phyloP scores from a whole-genome alignment of 345 rosid genomes.

The Ceriops zippeliana region DNA sequence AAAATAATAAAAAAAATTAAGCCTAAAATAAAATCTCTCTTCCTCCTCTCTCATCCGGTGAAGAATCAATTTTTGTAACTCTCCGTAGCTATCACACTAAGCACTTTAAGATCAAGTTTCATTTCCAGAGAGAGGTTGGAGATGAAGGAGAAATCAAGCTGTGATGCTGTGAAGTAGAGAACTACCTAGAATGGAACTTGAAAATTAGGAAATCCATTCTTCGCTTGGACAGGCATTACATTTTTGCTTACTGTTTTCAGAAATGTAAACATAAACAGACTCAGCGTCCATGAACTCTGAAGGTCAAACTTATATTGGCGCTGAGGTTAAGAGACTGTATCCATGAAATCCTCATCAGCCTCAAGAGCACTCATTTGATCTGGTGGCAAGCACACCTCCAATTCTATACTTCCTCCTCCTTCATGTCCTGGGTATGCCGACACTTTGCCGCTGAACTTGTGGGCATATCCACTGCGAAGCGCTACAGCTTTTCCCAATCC shows the following conservation, averaged over 20 bases:
- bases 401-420: slow-evolving; percentile 65
- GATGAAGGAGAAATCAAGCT: not conserved
- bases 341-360: slow-evolving; percentile 48
- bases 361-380: slow-evolving; percentile 57
- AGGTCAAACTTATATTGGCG: too few relatives aligned
- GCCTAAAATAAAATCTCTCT: too few relatives aligned
- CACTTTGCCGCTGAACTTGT: slow-evolving; percentile 75
- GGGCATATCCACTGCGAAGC: slow-evolving; percentile 62
- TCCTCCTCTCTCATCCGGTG: too few relatives aligned
- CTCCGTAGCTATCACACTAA: too few relatives aligned
- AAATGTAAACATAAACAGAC: too few relatives aligned
- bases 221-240: too few relatives aligned
- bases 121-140: not conserved
- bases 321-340: slow-evolving; percentile 23
- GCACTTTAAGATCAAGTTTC: not conserved
- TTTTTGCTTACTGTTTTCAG: too few relatives aligned
- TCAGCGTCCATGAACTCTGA: too few relatives aligned
- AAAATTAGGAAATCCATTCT: too few relatives aligned
- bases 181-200: not conserved
- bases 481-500: slow-evolving; percentile 76
- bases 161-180: not conserved
- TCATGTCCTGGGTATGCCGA: slow-evolving; percentile 55
- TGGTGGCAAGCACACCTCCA: slow-evolving; percentile 64
- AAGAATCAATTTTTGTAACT: too few relatives aligned
- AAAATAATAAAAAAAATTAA: too few relatives aligned